phyloP scores from a whole-genome alignment of 1,139 yeast genomes.

The Scheffersomyces parashehatae region DNA sequence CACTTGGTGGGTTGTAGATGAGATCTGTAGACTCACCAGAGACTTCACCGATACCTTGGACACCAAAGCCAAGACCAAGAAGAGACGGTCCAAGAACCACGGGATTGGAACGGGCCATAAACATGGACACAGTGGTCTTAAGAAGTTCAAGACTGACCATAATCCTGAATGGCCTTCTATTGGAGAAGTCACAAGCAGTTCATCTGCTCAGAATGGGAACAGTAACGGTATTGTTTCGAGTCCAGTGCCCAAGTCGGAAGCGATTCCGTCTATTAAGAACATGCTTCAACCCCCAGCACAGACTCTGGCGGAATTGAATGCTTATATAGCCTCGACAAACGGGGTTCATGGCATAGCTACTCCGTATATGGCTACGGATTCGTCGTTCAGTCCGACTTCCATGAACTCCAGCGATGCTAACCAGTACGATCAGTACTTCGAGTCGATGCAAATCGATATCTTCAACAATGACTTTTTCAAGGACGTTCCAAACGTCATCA shows the following conservation, averaged over 20 bases:
- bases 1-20: conserved; percentile 35
- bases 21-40: conserved; percentile 23
- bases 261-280: conserved; percentile 13
- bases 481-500: conserved; percentile 27
- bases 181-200: neutral
- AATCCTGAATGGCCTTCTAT: too few relatives aligned
- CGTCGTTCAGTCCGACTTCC: neutral
- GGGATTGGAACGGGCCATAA: neutral
- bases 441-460: conserved; percentile 31
- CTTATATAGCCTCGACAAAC: neutral
- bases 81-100: conserved; percentile 4
- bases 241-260: conserved; percentile 3
- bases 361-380: neutral
- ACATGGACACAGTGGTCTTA: conserved; percentile 1
- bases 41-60: conserved; percentile 23
- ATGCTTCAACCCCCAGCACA: conserved; percentile 7
- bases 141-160: too few relatives aligned
- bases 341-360: conserved; percentile 1
- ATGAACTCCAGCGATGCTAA: conserved; percentile 1
- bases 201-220: too few relatives aligned
- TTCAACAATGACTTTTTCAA: conserved; percentile 31
- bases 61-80: conserved; percentile 8
- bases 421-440: conserved; percentile 26
- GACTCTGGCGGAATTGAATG: neutral
- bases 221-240: neutral